Percentiles rank a stretch among this genome's conserved stretches.
Evolutionary conservation across 2,329 filamentous ascomycete species (phyloP).

Genomic region (Aspergillus candidus): DNA sequence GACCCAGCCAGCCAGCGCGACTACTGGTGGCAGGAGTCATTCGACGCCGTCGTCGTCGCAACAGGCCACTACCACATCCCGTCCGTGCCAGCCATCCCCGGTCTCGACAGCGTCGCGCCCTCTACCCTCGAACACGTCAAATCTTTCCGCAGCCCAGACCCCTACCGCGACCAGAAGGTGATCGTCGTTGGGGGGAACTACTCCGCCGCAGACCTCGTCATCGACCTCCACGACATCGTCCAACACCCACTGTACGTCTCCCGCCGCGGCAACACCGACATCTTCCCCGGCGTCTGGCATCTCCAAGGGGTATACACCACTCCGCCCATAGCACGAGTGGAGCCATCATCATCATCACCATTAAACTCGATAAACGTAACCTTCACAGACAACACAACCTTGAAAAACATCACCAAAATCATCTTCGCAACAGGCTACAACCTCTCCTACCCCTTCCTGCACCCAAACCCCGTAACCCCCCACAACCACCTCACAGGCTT

Average conservation of each 20-base stretch:
- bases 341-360: slow-evolving; percentile 1
- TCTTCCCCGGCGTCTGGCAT: slow-evolving; percentile 15
- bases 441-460: slow-evolving; percentile 25
- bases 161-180: slow-evolving; percentile 33
- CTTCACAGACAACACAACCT: slow-evolving; percentile 18
- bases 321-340: slow-evolving; percentile 11
- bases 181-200: slow-evolving; percentile 26
- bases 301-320: slow-evolving; percentile 20
- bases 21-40: slow-evolving; percentile 36
- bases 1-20: slow-evolving; percentile 11
- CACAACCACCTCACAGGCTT: slow-evolving; percentile 23
- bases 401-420: slow-evolving; percentile 20
- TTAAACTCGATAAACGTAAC: slow-evolving; percentile 2
- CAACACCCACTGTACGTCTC: slow-evolving; percentile 17
- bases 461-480: slow-evolving; percentile 15
- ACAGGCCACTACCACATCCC: slow-evolving; percentile 40
- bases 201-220: slow-evolving; percentile 24
- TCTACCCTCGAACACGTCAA: slow-evolving; percentile 34
- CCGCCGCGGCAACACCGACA: slow-evolving; percentile 16
- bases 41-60: slow-evolving; percentile 40
- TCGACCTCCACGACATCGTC: slow-evolving; percentile 20
- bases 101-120: slow-evolving; percentile 26
- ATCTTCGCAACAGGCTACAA: slow-evolving; percentile 29
- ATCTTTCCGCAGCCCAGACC: slow-evolving; percentile 26
- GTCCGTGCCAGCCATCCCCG: slow-evolving; percentile 33